Percentiles rank a stretch among this genome's conserved stretches.
phyloP scores from a whole-genome alignment of 148 eudicot genomes.

The Cornus controversa region DNA sequence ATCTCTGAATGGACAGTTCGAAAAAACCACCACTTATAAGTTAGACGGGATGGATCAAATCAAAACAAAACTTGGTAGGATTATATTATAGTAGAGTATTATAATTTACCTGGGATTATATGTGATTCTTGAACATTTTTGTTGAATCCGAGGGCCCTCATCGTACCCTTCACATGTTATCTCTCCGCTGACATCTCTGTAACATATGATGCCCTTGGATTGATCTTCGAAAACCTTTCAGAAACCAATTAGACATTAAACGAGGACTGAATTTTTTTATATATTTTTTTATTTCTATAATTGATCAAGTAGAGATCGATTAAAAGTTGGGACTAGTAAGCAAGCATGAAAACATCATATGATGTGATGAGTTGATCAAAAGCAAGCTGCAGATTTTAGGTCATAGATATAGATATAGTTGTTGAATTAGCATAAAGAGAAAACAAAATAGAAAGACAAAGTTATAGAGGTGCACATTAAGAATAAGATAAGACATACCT shows the following conservation, averaged over 20 bases:
- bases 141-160: conserved; percentile 81
- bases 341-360: too few relatives aligned
- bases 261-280: not conserved
- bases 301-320: too few relatives aligned
- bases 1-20: conserved; percentile 33
- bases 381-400: not conserved
- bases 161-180: conserved; percentile 83
- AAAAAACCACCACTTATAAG: conserved; percentile 1
- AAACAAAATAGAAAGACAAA: not conserved
- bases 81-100: too few relatives aligned
- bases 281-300: not conserved
- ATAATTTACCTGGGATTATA: conserved; percentile 42
- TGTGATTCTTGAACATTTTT: conserved; percentile 24
- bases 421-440: too few relatives aligned
- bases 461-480: not conserved
- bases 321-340: conserved; percentile 12
- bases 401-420: too few relatives aligned
- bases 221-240: conserved; percentile 76
- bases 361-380: too few relatives aligned
- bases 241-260: not conserved
- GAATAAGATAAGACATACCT: not conserved
- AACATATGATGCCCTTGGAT: conserved; percentile 70
- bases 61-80: not conserved
- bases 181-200: conserved; percentile 72
- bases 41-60: not conserved